Base-by-base conservation (phyloP, 371 early-diverging fungal genomes). In the Mucor racemosus region DNA sequence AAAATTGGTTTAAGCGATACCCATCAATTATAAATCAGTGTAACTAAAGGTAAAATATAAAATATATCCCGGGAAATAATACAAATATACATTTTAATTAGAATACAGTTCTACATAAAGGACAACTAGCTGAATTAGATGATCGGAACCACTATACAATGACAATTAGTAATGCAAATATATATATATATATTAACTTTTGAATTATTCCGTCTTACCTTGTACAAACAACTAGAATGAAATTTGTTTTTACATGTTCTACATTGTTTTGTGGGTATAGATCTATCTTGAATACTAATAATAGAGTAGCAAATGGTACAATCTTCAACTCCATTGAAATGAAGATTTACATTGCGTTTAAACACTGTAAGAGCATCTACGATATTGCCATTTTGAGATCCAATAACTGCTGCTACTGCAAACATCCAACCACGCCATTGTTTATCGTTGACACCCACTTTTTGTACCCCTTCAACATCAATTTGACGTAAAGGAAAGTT, bases 251-350 rank as follows among this genome's bases (percentile, higher is more conserved):
- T 97, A 81, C 99, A 99, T 0, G 97, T 97, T 60, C 86, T 85
- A 84, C 99, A 99, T 50, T 90, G 88, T 77, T 95, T 94, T 62
- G 78, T 90, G 33, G 99, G 99, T 72, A 97, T 80, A n/a, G 93
- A 86, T 60, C 92, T 86, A 79, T 96, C 97, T 67, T 91, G 84
- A 5, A 90, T 86, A 58, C 96, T 92, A 54, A 98, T 91, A 50
- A 97, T 91, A 13, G 95, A 95, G 74, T 97, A 98, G 77, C 99
- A 98, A 67, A 97, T 97, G 1, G 95, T 90, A 75, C 98, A 97
- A 71, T 97, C 97, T 68, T 94, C 97, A 17, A 95, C 91, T 7
- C 97, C 98, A 36, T 91, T 91, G 74, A 97, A 96, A 73, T 96
- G 97, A 57, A 94, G 76, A n/a, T 85, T 82, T 26, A 94, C 86